A percentile compares a stretch with the other conserved stretches of the same genome.
Evolutionary conservation across 768 basidiomycete species (phyloP).

Genomic region (Podaxis pistillaris): DNA sequence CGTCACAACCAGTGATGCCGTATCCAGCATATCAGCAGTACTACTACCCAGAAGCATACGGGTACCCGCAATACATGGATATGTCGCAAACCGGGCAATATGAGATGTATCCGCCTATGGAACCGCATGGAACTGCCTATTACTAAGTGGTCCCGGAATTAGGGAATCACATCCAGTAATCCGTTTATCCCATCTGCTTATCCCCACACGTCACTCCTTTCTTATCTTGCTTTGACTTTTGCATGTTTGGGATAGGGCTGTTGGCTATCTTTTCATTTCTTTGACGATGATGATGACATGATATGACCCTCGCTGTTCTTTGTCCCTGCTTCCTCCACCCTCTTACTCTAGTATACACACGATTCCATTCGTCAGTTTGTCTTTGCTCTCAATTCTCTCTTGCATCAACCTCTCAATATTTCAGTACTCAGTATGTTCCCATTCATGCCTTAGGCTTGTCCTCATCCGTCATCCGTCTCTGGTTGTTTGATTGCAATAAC

Average conservation of each 20-base stretch:
- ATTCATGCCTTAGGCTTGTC: neutral
- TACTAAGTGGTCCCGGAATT: constrained; percentile 43
- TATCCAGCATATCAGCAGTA: constrained; percentile 66
- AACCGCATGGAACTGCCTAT: constrained; percentile 7
- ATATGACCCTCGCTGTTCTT: constrained; percentile 16
- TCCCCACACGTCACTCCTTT: neutral
- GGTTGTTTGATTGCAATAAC: constrained; percentile 15
- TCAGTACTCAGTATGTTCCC: constrained; percentile 1
- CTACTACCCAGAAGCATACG: constrained; percentile 71
- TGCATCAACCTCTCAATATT: constrained; percentile 6
- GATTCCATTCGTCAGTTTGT: constrained; percentile 16
- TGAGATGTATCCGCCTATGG: constrained; percentile 48
- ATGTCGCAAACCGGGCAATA: constrained; percentile 64
- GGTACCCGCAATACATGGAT: constrained; percentile 67
- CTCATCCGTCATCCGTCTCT: constrained; percentile 12
- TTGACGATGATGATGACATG: constrained; percentile 9
- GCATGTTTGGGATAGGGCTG: constrained; percentile 2
- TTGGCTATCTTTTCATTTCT: constrained; percentile 19
- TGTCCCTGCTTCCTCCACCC: neutral
- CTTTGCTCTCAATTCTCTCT: constrained; percentile 3
- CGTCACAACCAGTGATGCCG: constrained; percentile 39
- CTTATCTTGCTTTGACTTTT: constrained; percentile 19
- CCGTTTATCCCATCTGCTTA: constrained; percentile 24
- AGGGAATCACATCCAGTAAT: constrained; percentile 64
- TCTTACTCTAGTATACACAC: constrained; percentile 2